These are phyloP conservation scores for Trametes meyenii DNA, from an alignment of 768 basidiomycete species.

Conservation along the genomic window DNA sequence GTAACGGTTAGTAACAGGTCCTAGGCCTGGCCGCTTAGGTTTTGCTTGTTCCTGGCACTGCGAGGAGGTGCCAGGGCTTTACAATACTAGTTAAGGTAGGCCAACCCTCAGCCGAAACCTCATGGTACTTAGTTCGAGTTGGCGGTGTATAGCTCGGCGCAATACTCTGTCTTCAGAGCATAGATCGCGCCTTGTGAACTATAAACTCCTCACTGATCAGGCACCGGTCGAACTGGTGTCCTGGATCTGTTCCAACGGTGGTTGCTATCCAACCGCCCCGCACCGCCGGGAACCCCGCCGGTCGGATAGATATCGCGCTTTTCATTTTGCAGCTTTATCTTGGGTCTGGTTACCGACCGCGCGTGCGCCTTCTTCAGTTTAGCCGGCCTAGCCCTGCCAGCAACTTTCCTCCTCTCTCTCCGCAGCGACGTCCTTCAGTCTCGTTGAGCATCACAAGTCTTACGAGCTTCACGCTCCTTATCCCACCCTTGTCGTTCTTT, in stretches of 20 bases:
- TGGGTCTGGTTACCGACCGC: not conserved
- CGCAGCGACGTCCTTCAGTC: not conserved
- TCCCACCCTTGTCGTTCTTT: constrained; percentile 24
- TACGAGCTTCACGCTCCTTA: constrained; percentile 12
- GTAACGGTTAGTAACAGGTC: too few relatives aligned
- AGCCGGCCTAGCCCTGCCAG: constrained; percentile 11
- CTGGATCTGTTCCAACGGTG: constrained; percentile 8
- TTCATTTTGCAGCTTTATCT: constrained; percentile 16
- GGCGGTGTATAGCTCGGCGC: too few relatives aligned
- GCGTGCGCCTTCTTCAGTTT: constrained; percentile 2
- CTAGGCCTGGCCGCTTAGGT: too few relatives aligned
- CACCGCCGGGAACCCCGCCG: constrained; percentile 7
- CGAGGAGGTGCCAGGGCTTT: too few relatives aligned
- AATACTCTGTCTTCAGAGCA: too few relatives aligned
- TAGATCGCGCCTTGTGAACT: too few relatives aligned
- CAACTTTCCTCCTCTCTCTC: not conserved
- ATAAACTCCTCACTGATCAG: not conserved
- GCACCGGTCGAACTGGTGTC: not conserved
- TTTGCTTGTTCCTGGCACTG: too few relatives aligned
- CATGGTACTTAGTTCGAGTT: too few relatives aligned
- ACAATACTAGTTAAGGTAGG: too few relatives aligned
- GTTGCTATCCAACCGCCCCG: constrained; percentile 14
- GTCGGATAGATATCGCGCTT: constrained; percentile 15
- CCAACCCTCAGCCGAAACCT: too few relatives aligned
- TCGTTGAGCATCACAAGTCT: not conserved